A percentile compares a stretch with the other conserved stretches of the same genome.
phyloP scores from a whole-genome alignment of 352 stramenopile genomes.

The Phytophthora europaea region DNA sequence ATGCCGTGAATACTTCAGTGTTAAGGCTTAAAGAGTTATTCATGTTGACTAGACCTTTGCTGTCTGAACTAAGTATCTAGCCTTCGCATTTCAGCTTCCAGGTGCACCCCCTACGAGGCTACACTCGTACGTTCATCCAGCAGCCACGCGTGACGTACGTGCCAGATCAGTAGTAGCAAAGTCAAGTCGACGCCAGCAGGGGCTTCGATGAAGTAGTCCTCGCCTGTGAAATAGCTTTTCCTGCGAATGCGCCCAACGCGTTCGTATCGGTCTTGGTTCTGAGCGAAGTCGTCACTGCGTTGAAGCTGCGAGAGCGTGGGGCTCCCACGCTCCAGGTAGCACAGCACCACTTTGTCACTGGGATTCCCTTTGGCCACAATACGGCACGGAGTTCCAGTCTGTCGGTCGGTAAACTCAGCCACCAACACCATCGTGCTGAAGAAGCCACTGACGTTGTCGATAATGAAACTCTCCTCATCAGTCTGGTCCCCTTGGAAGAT shows the following conservation, averaged over 20 bases:
- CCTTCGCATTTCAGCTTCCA: background rate
- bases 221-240: background rate
- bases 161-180: background rate
- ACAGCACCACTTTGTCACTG: background rate
- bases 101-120: background rate
- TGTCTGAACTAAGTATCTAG: too few species aligned
- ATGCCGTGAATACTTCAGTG: too few species aligned
- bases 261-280: background rate
- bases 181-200: background rate
- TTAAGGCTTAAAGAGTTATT: too few species aligned
- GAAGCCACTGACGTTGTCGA: background rate
- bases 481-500: background rate
- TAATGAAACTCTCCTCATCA: background rate
- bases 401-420: background rate
- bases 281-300: background rate
- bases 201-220: conserved; percentile 4
- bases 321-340: background rate
- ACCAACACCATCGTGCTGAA: background rate
- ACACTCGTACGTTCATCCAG: background rate
- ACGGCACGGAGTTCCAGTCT: background rate
- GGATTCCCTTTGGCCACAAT: background rate
- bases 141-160: conserved; percentile 1
- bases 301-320: background rate
- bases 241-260: background rate
- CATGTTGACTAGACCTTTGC: too few species aligned